phyloP scores from a whole-genome alignment of 2,329 filamentous ascomycete species.

The Colletotrichum cordylinicola region DNA sequence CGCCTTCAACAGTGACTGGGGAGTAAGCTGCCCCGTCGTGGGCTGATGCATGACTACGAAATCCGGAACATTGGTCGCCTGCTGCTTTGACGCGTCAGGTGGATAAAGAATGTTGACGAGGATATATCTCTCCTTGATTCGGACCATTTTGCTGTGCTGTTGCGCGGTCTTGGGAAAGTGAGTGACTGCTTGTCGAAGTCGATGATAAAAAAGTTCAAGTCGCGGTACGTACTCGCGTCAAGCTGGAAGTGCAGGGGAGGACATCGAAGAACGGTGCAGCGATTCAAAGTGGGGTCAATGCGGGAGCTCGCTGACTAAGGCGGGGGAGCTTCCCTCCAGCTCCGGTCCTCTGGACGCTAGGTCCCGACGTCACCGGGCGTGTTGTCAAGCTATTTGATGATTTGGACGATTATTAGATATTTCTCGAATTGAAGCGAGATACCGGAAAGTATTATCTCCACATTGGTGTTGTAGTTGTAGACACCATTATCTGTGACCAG shows the following conservation, averaged over 20 bases:
- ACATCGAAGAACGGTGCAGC: not conserved
- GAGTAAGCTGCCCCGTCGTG: conserved; percentile 73
- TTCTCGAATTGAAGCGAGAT: not conserved
- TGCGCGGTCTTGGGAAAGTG: not conserved
- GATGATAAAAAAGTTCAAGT: conserved; percentile 13
- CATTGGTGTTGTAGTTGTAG: not conserved
- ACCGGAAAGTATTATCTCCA: not conserved
- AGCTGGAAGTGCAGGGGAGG: not conserved
- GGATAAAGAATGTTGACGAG: conserved; percentile 95
- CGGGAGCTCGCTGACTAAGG: conserved; percentile 17
- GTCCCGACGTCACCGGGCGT: conserved; percentile 9
- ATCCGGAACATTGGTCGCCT: conserved; percentile 52
- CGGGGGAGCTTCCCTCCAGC: conserved; percentile 3
- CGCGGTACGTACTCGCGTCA: not conserved
- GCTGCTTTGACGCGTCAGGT: conserved; percentile 47
- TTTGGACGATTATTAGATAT: not conserved
- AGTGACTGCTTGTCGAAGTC: not conserved
- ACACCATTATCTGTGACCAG: not conserved
- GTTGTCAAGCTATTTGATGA: not conserved
- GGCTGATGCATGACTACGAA: conserved; percentile 80
- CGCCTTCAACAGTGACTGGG: conserved; percentile 68
- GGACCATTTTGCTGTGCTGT: conserved; percentile 72
- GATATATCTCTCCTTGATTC: conserved; percentile 94
- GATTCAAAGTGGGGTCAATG: not conserved
- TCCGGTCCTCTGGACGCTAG: not conserved